phyloP scores from a whole-genome alignment of 352 stramenopile species.

The Globisporangium okanoganense region DNA sequence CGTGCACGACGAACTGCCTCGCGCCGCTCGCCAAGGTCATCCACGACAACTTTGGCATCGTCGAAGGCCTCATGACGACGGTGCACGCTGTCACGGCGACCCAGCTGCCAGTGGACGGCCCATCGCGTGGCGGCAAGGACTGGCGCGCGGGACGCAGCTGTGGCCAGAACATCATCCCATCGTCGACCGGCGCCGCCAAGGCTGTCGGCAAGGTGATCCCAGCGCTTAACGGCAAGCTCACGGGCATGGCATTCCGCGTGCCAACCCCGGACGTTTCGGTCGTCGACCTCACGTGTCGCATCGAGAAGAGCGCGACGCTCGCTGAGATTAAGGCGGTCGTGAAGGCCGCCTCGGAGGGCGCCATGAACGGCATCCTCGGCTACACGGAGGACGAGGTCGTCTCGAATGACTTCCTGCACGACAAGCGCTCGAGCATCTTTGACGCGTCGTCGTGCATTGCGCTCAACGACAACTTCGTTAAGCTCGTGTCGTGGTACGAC shows the following conservation, averaged over 20 bases:
- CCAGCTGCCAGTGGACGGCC: conserved; percentile 97
- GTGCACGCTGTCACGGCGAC: conserved; percentile 96
- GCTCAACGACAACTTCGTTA: conserved; percentile 95
- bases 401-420: conserved; percentile 96
- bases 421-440: conserved; percentile 94
- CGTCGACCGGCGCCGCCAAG: conserved; percentile 97
- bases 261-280: conserved; percentile 90
- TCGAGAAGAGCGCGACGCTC: conserved; percentile 93
- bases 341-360: conserved; percentile 91
- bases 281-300: conserved; percentile 83
- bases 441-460: conserved; percentile 94
- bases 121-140: conserved; percentile 96
- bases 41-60: conserved; percentile 58
- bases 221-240: conserved; percentile 90
- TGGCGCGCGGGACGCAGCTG: conserved; percentile 96
- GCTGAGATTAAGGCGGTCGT: conserved; percentile 97
- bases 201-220: conserved; percentile 99
- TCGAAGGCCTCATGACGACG: conserved; percentile 48
- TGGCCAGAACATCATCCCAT: conserved; percentile 99
- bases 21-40: conserved; percentile 53
- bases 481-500: conserved; percentile 95
- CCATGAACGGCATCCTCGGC: conserved; percentile 97
- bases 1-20: conserved; percentile 77
- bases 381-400: conserved; percentile 98
- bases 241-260: conserved; percentile 91